phyloP scores from a whole-genome alignment of 805 yeast species.

The Candida insectalens region DNA sequence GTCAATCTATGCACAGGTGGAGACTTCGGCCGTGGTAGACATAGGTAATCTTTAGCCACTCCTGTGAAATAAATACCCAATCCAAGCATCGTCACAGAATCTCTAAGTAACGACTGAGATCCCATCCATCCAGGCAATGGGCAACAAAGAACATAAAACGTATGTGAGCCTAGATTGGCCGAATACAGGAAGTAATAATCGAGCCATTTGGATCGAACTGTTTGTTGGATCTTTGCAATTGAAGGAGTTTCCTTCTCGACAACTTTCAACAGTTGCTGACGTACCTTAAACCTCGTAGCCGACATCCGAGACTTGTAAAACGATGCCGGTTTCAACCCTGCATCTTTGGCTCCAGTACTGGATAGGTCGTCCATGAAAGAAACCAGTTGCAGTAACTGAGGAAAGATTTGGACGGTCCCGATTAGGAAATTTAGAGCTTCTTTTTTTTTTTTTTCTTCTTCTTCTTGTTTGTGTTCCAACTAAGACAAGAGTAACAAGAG shows the following conservation, averaged over 20 bases:
- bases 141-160: conserved; percentile 82
- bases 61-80: conserved; percentile 71
- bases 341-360: conserved; percentile 36
- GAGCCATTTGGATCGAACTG: conserved; percentile 35
- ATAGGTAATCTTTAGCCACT: conserved; percentile 68
- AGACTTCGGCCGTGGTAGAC: conserved; percentile 85
- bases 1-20: conserved; percentile 91
- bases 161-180: conserved; percentile 86
- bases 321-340: conserved; percentile 61
- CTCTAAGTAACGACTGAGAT: conserved; percentile 43
- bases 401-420: too few relatives aligned
- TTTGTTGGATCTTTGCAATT: conserved; percentile 46
- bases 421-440: too few relatives aligned
- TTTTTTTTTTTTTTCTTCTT: too few relatives aligned
- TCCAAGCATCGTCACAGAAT: conserved; percentile 49
- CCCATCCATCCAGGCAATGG: conserved; percentile 87
- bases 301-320: conserved; percentile 57
- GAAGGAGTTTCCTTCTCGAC: conserved; percentile 57
- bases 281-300: conserved; percentile 40
- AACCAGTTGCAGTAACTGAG: too few relatives aligned
- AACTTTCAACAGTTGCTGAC: conserved; percentile 44
- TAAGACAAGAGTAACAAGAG: too few relatives aligned
- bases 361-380: conserved; percentile 7
- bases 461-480: too few relatives aligned
- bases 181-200: conserved; percentile 80